Evolutionary conservation across 306 rosid genomes (phyloP), one percentile per base, ranked within the genome.

Genomic region (Spatholobus suberectus): DNA sequence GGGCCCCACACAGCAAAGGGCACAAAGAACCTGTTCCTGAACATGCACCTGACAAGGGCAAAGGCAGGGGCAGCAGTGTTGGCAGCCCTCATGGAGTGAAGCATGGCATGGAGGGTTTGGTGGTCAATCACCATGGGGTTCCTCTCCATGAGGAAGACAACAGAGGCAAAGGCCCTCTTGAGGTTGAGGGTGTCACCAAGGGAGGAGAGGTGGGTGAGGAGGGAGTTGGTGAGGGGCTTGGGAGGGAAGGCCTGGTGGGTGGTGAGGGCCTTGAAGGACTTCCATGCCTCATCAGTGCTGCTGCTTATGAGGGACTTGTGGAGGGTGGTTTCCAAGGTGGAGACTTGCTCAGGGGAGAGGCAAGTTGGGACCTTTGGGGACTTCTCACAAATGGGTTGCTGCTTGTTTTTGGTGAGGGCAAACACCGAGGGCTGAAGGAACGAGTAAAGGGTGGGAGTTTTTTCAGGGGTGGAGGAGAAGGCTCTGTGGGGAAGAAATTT

Each of bases 341-440:
- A 14, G 37, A 88, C 20, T 32, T 85, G 87, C 15, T 88, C 86
- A 15, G 76, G 69, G 57, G 87, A 70, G 13, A 96, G 87, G 13
- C 66, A 75, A 68, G 90, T 84, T 81, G 81, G 90, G 52, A 77
- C 79, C 37, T 82, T 47, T 76, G 32, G 84, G 62, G 85, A 52
- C 14, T 75, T 52, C 4, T 80, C 69, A 1, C 35, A 81, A 17
- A 43, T 51, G 41, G 83, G 72, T 32, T 87, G 91, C 58, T 69
- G 21, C 2, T 24, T 23, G 61, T 58, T 80, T 13, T 68, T 85
- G 52, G 66, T 94, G 24, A 88, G 76, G 69, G 95, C 75, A 37
- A 94, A 96, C n/a, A 92, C 40, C n/a, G 92, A 87, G 46, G 95
- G 94, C 79, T 96, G 97, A 52, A 94, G 99, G 79, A 96, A 96